Evolutionary conservation across 768 basidiomycete species (phyloP).

Genomic region (Dacryopinax spathularia): DNA sequence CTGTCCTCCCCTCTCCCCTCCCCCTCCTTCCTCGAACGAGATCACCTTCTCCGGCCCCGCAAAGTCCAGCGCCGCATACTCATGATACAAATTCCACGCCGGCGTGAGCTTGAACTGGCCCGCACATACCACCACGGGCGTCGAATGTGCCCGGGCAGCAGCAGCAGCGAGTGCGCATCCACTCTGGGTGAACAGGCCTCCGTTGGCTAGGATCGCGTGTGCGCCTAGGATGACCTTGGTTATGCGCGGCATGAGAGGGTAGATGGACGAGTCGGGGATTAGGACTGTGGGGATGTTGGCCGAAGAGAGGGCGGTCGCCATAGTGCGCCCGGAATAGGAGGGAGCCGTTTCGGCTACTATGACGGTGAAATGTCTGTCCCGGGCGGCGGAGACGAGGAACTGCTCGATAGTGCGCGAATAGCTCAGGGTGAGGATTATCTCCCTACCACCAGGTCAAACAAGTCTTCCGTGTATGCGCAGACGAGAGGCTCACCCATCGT

Average conservation of each 20-base stretch:
- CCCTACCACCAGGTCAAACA: slow-evolving; percentile 33
- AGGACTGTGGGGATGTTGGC: slow-evolving; percentile 88
- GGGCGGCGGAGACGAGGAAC: slow-evolving; percentile 82
- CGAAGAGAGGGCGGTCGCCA: slow-evolving; percentile 67
- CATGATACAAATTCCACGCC: slow-evolving; percentile 74
- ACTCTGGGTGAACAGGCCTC: slow-evolving; percentile 81
- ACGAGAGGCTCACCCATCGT: slow-evolving; percentile 67
- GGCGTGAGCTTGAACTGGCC: slow-evolving; percentile 96
- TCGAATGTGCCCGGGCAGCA: slow-evolving; percentile 78
- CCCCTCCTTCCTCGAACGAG: slow-evolving; percentile 57
- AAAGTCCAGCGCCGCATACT: slow-evolving; percentile 72
- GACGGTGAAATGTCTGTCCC: slow-evolving; percentile 83
- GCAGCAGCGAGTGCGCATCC: slow-evolving; percentile 75
- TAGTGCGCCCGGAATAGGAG: slow-evolving; percentile 72
- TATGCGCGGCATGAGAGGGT: slow-evolving; percentile 88
- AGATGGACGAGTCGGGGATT: slow-evolving; percentile 90
- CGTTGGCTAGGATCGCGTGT: slow-evolving; percentile 92
- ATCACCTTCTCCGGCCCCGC: slow-evolving; percentile 42
- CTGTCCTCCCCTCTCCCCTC: slow-evolving; percentile 4
- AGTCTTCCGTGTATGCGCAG: neutral
- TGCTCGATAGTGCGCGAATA: slow-evolving; percentile 86
- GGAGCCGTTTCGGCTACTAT: slow-evolving; percentile 94
- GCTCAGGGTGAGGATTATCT: slow-evolving; percentile 90
- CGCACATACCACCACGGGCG: slow-evolving; percentile 83
- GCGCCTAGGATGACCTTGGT: slow-evolving; percentile 93